Evolutionary conservation across 495 filamentous ascomycete species (phyloP).

Genomic region (Penicillium daleae): DNA sequence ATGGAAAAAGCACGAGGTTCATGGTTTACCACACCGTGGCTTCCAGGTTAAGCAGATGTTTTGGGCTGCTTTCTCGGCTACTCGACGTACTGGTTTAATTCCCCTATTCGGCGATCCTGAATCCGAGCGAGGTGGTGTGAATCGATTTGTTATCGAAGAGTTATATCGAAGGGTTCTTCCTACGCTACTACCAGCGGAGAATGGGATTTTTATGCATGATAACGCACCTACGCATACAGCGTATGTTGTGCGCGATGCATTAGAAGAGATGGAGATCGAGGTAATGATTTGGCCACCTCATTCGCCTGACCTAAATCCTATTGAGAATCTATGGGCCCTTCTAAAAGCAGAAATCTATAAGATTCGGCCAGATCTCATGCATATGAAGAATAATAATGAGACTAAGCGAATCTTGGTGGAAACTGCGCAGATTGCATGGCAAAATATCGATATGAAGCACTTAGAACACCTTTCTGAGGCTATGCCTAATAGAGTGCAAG

Average conservation of each 20-base stretch:
- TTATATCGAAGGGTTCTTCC: slow-evolving; percentile 11
- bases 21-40: slow-evolving; percentile 2
- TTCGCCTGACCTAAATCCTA: slow-evolving; percentile 37
- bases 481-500: too few species aligned
- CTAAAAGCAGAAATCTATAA: slow-evolving; percentile 25
- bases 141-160: slow-evolving; percentile 11
- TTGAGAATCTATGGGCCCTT: slow-evolving; percentile 32
- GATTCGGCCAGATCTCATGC: slow-evolving; percentile 10
- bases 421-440: slow-evolving; percentile 2
- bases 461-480: not conserved
- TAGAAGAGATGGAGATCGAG: slow-evolving; percentile 3
- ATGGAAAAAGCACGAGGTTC: not conserved
- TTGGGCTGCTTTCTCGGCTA: slow-evolving; percentile 21
- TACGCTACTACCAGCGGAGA: not conserved
- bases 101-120: slow-evolving; percentile 14
- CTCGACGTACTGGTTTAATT: slow-evolving; percentile 11
- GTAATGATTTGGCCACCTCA: slow-evolving; percentile 30
- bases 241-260: slow-evolving; percentile 11
- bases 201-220: slow-evolving; percentile 22
- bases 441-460: not conserved
- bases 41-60: slow-evolving; percentile 22
- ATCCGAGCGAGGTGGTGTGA: slow-evolving; percentile 7
- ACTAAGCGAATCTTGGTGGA: slow-evolving; percentile 10
- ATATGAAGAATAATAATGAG: slow-evolving; percentile 17
- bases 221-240: slow-evolving; percentile 23